Base-by-base conservation (phyloP, 2,329 filamentous ascomycete species). In the Albifimbria verrucaria region DNA sequence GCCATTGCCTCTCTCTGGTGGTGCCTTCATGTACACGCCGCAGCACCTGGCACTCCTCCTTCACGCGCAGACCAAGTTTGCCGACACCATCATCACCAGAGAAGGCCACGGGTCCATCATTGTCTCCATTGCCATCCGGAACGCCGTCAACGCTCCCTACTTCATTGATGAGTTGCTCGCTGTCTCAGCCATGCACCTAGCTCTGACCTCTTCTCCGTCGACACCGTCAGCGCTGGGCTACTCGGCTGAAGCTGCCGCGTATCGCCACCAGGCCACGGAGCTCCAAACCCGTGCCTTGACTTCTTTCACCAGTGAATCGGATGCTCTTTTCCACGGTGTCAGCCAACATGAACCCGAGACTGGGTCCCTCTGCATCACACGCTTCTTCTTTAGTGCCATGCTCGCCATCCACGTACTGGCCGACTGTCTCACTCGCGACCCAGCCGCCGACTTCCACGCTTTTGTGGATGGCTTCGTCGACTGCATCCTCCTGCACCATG, bases 151-250 rank as follows among this genome's bases (percentile, higher is more conserved):
- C 25, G 65, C 66, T 3, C 77, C 74, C 1, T 80, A 75, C 51
- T 68, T 78, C 3, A 71, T 80, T 55, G 75, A 80, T 52, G 68
- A 77, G 57, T 46, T 78, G 5, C 68, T 80, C 11, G 77, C 76
- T 39, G 57, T 77, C 46, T 68, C 75, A 12, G 75, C 77, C 4
- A 64, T 76, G 3, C 75, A 80, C 52, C 57, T 68, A 2, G 61
- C 62, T 32, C 26, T 32, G 9, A 32, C 5, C 49, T 60, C 15
- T 41, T 60, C 20, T 56, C 56, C 1, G 59, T 59, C 17, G 57
- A 62, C 9, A 49, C 52, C 4, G 53, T 43, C 9, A 60, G 57
- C 22, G 51, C 53, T 43, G 9, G 26, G 9, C 26, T 9, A 7
- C 26, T 32, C 26, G 7, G 26, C 26, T 15, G 26, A 32, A 15